These are phyloP conservation scores for Periconia sp. DNA, from an alignment of 2,329 filamentous ascomycete species.

Conservation along the genomic window DNA sequence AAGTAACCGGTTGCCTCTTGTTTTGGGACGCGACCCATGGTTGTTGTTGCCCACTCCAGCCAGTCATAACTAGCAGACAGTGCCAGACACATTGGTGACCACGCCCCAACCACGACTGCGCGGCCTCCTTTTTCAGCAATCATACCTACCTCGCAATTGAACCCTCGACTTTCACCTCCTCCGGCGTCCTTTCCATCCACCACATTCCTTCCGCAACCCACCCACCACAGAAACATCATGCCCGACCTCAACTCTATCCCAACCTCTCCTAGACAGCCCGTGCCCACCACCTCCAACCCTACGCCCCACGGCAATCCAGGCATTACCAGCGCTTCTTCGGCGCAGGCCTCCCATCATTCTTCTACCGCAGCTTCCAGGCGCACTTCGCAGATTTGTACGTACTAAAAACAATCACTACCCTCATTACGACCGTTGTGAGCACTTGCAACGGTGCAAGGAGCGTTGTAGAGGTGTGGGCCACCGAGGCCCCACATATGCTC, in stretches of 20 bases:
- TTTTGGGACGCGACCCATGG: not conserved
- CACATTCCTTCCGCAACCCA: not conserved
- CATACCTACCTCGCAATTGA: conserved; percentile 21
- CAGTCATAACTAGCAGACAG: not conserved
- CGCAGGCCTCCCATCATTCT: conserved; percentile 33
- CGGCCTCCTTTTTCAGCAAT: conserved; percentile 15
- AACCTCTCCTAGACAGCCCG: conserved; percentile 7
- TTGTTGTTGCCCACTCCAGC: conserved; percentile 3
- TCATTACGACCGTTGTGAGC: not conserved
- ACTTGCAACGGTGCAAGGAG: too few species aligned
- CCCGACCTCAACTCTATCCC: conserved; percentile 13
- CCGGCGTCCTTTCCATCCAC: conserved; percentile 1
- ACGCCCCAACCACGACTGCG: not conserved
- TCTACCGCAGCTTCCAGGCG: conserved; percentile 49
- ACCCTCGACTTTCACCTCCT: not conserved
- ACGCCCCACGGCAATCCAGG: conserved; percentile 17
- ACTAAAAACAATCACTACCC: not conserved
- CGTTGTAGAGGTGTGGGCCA: not conserved
- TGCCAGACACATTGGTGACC: too few species aligned
- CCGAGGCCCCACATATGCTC: not conserved
- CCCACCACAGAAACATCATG: conserved; percentile 2
- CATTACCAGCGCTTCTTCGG: conserved; percentile 22
- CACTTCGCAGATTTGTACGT: conserved; percentile 23
- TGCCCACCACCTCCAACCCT: conserved; percentile 1
- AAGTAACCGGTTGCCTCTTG: conserved; percentile 7